Evolutionary conservation across 371 early-diverging fungal species (phyloP), one percentile per base, ranked within the genome.

Genomic region (Haplosporangium sp.): DNA sequence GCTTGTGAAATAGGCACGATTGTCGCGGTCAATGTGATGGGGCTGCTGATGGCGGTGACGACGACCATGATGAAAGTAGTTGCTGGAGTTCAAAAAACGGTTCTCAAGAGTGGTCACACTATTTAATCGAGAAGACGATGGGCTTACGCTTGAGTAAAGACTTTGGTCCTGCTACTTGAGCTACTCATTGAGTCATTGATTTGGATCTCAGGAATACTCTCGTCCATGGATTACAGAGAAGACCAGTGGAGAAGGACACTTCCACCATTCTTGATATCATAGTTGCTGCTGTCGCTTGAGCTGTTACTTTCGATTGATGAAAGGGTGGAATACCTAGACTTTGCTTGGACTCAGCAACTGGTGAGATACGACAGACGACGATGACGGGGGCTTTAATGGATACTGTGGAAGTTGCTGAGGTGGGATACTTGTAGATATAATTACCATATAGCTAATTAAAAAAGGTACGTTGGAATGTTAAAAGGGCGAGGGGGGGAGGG

Each of bases 341-440:
- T 45, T 52, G 38, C 47, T 65, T 72, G 45, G 56, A 62, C 45
- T 72, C 62, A 20, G 72, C 72, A 2, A 44, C 44, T 9, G 66
- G 67, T 9, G 66, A 52, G 61, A 72, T 72, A 15, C 67, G 72
- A 42, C 60, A 48, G 19, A 72, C 57, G 42, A 72, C 62, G 39
- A 65, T 47, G 52, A 72, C 40, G 58, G 65, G 52, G 5, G 62
- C 35, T 60, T 50, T 67, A 17, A 35, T 67, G 39, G 67, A 67
- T 52, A 38, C 13, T 10, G 60, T 13, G 48, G 48, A 13, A 3
- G 48, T 17, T 48, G 13, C 1, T 48, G 17, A 4, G 48, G 17
- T 13, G n/a, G 47, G 47, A 47, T 47, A 47, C 47, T 15, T 47
- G 47, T 48, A 17, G 48, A 48, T 17, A n/a, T 48, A 17, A 13